These are phyloP conservation scores for Boletus tomentosulus DNA, from an alignment of 768 basidiomycete genomes.

Conservation along the genomic window DNA sequence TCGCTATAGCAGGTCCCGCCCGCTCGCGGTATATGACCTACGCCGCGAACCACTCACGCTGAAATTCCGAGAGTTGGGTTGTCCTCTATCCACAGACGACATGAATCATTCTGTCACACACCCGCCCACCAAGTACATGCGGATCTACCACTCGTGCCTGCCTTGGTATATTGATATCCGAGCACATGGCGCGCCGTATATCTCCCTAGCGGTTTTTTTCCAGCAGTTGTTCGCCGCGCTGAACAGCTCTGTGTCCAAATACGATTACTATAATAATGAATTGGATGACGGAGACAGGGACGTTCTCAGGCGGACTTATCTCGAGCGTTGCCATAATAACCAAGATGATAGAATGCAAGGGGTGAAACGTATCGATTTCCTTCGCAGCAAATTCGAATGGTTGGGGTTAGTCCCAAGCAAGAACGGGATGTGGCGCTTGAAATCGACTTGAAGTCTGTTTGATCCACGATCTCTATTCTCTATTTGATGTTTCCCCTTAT, in stretches of 20 bases:
- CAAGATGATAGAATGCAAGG: slow-evolving; percentile 37
- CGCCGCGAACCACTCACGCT: slow-evolving; percentile 39
- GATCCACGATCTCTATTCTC: neutral
- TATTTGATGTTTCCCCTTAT: no score
- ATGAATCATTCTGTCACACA: slow-evolving; percentile 51
- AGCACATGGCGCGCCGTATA: slow-evolving; percentile 42
- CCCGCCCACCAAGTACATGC: slow-evolving; percentile 48
- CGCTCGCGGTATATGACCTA: slow-evolving; percentile 48
- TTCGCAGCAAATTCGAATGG: slow-evolving; percentile 50
- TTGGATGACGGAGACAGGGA: slow-evolving; percentile 44
- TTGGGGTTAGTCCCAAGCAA: slow-evolving; percentile 50
- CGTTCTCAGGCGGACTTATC: slow-evolving; percentile 42
- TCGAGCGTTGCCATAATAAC: slow-evolving; percentile 40
- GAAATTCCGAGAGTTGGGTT: slow-evolving; percentile 43
- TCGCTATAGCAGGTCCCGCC: slow-evolving; percentile 22
- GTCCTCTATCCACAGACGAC: slow-evolving; percentile 44
- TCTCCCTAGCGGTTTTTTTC: slow-evolving; percentile 57
- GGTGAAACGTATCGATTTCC: slow-evolving; percentile 55
- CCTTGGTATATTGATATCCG: slow-evolving; percentile 68
- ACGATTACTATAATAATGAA: slow-evolving; percentile 59
- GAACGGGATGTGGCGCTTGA: slow-evolving; percentile 65
- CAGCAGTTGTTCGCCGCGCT: slow-evolving; percentile 42
- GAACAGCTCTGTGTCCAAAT: slow-evolving; percentile 39
- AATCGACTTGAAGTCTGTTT: slow-evolving; percentile 31
- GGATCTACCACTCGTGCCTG: slow-evolving; percentile 51